A percentile compares a stretch with the other conserved stretches of the same genome.
These are phyloP conservation scores for Ettlia oleoabundans DNA, from an alignment of 139 green algal species.

Conservation along the genomic window DNA sequence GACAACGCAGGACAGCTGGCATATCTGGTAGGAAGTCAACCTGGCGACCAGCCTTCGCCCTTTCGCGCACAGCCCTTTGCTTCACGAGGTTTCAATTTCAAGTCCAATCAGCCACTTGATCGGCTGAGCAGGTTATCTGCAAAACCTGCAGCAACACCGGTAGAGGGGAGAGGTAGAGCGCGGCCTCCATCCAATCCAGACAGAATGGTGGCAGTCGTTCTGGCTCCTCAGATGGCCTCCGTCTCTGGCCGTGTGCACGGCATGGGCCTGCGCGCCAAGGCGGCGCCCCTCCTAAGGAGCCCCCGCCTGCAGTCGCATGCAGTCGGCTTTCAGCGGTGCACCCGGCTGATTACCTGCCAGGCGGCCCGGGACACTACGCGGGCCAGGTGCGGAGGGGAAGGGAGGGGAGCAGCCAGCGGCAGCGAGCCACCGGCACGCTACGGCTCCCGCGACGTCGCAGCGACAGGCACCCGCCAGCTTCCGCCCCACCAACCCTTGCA, in stretches of 20 bases:
- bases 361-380: not conserved
- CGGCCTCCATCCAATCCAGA: not conserved
- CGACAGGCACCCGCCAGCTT: slow-evolving; percentile 1
- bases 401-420: too few species aligned
- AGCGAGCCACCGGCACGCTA: not conserved
- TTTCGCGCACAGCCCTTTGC: too few species aligned
- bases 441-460: slow-evolving; percentile 6
- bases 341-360: slow-evolving; percentile 8
- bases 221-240: not conserved
- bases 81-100: too few species aligned
- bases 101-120: too few species aligned
- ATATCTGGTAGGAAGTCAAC: too few species aligned
- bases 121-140: too few species aligned
- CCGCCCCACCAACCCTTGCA: too few species aligned
- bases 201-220: not conserved
- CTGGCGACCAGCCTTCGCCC: too few species aligned
- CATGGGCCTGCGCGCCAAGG: not conserved
- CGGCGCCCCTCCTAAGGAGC: not conserved
- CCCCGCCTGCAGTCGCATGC: not conserved
- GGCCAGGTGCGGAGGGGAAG: slow-evolving; percentile 25
- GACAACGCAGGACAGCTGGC: too few species aligned
- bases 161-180: not conserved
- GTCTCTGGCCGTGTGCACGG: not conserved
- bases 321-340: not conserved
- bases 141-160: not conserved